Evolutionary conservation across 176 grass and related monocot genomes (phyloP).

Genomic region (Zizania latifolia): DNA sequence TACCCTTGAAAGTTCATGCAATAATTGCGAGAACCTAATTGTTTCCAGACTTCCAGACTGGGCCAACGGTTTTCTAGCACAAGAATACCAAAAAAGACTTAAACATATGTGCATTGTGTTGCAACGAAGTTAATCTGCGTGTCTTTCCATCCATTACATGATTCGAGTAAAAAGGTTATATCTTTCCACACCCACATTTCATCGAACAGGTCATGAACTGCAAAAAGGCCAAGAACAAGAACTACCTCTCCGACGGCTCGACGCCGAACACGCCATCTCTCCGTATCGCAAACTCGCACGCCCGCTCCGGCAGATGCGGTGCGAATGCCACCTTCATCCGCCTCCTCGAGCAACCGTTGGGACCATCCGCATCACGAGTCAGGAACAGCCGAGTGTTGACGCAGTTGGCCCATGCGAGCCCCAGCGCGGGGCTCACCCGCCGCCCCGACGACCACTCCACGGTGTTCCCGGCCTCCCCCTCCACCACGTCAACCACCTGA

Average conservation of each 20-base stretch:
- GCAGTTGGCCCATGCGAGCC: constrained; percentile 91
- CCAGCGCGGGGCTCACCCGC: constrained; percentile 66
- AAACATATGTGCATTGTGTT: not conserved
- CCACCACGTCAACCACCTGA: constrained; percentile 90
- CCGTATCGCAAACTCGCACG: constrained; percentile 70
- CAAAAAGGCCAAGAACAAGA: not conserved
- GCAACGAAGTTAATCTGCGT: constrained; percentile 17
- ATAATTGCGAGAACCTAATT: constrained; percentile 1
- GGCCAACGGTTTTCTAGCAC: not conserved
- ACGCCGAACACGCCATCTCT: constrained; percentile 72
- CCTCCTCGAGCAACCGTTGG: constrained; percentile 36
- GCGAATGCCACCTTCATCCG: constrained; percentile 79
- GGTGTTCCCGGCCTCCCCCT: constrained; percentile 37
- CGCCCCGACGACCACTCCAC: constrained; percentile 69
- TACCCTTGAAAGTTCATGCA: constrained; percentile 8
- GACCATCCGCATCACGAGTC: constrained; percentile 41
- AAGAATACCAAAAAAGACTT: not conserved
- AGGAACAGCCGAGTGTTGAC: constrained; percentile 84
- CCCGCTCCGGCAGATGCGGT: constrained; percentile 52
- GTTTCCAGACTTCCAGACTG: not conserved
- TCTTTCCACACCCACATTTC: constrained; percentile 9
- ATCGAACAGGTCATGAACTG: constrained; percentile 24
- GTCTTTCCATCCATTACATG: constrained; percentile 7
- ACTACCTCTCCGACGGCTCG: constrained; percentile 40
- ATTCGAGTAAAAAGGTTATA: not conserved